Conservation (phyloP, 2,329 filamentous ascomycete genomes). For the Xylariaceae sp. region DNA sequence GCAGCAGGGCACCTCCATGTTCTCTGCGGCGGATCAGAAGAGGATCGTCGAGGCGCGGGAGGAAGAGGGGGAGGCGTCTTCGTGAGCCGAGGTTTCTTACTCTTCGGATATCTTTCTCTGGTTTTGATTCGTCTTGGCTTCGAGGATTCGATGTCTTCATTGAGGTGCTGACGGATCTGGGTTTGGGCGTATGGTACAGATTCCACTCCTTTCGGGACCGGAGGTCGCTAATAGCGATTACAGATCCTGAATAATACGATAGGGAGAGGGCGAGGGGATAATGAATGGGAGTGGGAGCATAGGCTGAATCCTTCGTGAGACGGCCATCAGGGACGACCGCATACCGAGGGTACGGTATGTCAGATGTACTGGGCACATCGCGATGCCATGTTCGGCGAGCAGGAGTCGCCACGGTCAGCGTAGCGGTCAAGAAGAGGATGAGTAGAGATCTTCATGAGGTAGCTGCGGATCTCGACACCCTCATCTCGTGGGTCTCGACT, state of each 20-base stretch:
- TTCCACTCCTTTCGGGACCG: background rate
- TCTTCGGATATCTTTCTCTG: too few relatives aligned
- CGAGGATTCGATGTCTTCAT: too few relatives aligned
- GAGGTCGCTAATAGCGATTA: background rate
- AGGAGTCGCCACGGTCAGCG: too few relatives aligned
- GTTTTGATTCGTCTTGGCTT: too few relatives aligned
- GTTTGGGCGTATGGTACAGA: too few relatives aligned
- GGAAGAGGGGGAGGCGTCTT: conserved; percentile 9
- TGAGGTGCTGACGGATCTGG: too few relatives aligned
- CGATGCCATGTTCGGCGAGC: too few relatives aligned
- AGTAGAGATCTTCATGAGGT: too few relatives aligned
- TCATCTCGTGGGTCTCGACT: too few relatives aligned
- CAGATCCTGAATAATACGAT: background rate
- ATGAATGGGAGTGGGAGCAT: background rate
- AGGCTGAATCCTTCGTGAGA: background rate
- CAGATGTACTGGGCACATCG: background rate
- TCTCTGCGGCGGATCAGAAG: conserved; percentile 49
- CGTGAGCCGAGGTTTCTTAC: conserved; percentile 5
- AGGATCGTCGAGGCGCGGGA: conserved; percentile 22
- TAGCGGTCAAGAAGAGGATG: too few relatives aligned
- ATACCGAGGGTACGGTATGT: background rate
- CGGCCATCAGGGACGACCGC: background rate
- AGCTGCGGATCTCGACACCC: too few relatives aligned
- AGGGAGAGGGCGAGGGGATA: too few relatives aligned
- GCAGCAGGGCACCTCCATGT: conserved; percentile 61